phyloP scores from a whole-genome alignment of 495 filamentous ascomycete genomes.

The Oleoguttula mirabilis region DNA sequence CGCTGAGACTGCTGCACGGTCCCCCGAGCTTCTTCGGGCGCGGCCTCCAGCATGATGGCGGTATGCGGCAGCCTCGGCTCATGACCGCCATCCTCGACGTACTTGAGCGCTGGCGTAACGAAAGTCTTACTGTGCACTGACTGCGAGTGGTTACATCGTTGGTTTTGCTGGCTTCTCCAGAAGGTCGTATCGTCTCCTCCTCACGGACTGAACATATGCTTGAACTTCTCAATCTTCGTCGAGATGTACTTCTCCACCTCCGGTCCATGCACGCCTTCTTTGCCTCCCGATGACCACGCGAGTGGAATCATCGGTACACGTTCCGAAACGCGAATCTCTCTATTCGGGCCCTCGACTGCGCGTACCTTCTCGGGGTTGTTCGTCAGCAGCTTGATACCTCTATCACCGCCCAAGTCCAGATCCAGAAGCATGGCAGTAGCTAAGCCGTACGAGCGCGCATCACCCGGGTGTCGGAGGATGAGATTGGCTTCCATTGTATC shows the following conservation, averaged over 20 bases:
- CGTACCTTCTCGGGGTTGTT: conserved; percentile 97
- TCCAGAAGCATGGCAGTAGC: conserved; percentile 90
- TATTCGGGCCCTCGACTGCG: conserved; percentile 80
- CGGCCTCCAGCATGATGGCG: no score
- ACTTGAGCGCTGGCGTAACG: no score
- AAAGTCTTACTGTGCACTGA: no score
- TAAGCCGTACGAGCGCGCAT: conserved; percentile 85
- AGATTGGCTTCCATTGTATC: conserved; percentile 97
- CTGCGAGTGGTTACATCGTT: no score
- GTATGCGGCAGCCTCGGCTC: no score
- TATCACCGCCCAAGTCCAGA: conserved; percentile 56
- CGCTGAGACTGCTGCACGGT: no score
- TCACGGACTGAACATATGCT: conserved; percentile 33
- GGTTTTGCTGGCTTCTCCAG: no score
- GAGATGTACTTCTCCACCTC: conserved; percentile 88
- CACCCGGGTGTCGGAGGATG: conserved; percentile 80
- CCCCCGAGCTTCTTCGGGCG: no score
- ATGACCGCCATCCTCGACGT: no score
- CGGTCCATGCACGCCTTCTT: conserved; percentile 66
- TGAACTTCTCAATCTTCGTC: conserved; percentile 55
- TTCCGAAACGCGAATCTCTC: conserved; percentile 79
- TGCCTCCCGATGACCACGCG: conserved; percentile 72
- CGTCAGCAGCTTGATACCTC: conserved; percentile 74
- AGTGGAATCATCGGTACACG: conserved; percentile 92
- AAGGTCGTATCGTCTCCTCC: no score